phyloP scores from a whole-genome alignment of 768 basidiomycete genomes.

The Lyophyllum semitale region DNA sequence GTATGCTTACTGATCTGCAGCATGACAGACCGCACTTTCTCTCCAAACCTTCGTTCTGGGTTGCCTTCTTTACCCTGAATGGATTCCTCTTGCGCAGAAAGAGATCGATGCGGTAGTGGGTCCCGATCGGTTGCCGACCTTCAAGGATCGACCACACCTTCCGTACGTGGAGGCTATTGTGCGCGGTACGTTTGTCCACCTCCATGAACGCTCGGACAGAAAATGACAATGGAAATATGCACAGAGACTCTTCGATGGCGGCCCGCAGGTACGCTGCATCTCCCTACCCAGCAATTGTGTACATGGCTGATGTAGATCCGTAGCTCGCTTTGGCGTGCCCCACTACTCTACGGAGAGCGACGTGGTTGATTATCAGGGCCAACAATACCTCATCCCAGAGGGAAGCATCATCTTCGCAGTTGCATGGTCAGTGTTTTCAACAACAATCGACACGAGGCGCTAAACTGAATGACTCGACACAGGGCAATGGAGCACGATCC shows the following conservation, averaged over 20 bases:
- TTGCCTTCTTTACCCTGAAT: not conserved
- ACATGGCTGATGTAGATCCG: not conserved
- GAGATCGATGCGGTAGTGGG: not conserved
- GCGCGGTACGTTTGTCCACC: not conserved
- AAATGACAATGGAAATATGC: not conserved
- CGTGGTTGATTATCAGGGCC: not conserved
- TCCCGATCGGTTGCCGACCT: not conserved
- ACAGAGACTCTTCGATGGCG: not conserved
- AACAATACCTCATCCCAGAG: not conserved
- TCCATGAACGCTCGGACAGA: not conserved
- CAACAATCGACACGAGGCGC: not conserved
- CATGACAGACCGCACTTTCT: not conserved
- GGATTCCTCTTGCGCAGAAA: not conserved
- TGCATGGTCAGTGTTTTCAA: not conserved
- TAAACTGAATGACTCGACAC: not conserved
- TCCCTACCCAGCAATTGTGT: not conserved
- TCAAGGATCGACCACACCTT: not conserved
- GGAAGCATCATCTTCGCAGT: not conserved
- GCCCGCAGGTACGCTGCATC: not conserved
- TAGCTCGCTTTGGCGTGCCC: not conserved
- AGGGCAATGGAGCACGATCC: not conserved
- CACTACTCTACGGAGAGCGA: not conserved
- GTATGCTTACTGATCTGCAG: not conserved
- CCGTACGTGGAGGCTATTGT: not conserved
- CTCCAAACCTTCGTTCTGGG: not conserved